Evolutionary conservation across 805 yeast species (phyloP), one percentile per base, ranked within the genome.

Genomic region (Sugiyamaella marilandica): DNA sequence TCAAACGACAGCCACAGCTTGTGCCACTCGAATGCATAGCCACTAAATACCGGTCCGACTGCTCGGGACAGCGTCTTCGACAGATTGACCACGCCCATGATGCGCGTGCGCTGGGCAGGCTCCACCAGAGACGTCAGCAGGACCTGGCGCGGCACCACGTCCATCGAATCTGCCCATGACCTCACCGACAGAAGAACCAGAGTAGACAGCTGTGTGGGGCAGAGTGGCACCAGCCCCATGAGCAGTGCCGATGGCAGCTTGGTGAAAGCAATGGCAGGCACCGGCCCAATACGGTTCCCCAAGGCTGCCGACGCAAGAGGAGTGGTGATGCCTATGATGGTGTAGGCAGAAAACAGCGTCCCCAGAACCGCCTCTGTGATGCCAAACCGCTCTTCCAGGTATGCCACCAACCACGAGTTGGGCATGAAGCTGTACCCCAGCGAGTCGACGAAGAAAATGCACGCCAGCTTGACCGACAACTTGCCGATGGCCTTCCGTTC

Each of bases 381-480:
- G 1, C 66, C 58, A 60, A 84, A 89, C 11, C 72, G 67, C 34
- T 75, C 76, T 52, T 81, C 79, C 72, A 87, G 84, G 68, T 87
- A 90, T 65, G 84, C 90, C 37, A 89, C 88, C 41, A 85, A 76
- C 97, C 97, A 91, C 1, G 96, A 85, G 44, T 83, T 74, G 1
- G 95, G 83, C 89, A 89, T 85, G 67, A 90, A 85, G 1, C 97
- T 96, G 57, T 81, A 82, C 0, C 95, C 97, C 47, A 90, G 75
- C 1, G 96, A 88, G 67, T 90, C 97, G 31, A 87, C 63, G 82
- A 87, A 87, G 64, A 90, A 91, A 14, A 70, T 54, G 19, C 61
- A 35, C 41, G 58, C 53, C 41, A 62, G 55, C 43, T 52, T 58
- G 45, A 55, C 29, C 21, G 43, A 16, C 24, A 39, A 24, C 8